Conservation (phyloP, 2,329 filamentous ascomycete genomes). For the Graphiopsis chlorocephala region DNA sequence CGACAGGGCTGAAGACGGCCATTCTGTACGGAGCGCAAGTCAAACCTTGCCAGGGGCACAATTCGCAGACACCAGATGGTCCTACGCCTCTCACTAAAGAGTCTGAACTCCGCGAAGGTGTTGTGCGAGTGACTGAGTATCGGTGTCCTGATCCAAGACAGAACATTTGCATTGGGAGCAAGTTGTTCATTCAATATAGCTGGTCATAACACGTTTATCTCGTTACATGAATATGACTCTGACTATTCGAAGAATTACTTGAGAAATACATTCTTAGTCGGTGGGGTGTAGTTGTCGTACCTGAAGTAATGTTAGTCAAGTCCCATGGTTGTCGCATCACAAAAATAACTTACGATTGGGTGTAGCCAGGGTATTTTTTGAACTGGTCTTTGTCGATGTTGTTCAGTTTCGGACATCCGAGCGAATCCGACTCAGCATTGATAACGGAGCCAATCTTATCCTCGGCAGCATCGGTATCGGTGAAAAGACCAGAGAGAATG, state of each 20-base stretch:
- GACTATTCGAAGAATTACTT: not conserved
- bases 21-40: not conserved
- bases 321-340: not conserved
- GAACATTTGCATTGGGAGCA: not conserved
- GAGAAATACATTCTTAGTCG: not conserved
- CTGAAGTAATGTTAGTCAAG: not conserved
- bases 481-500: conserved; percentile 16
- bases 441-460: conserved; percentile 21
- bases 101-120: not conserved
- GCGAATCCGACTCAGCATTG: conserved; percentile 21
- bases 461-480: conserved; percentile 15
- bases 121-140: not conserved
- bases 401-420: conserved; percentile 30
- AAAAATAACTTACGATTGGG: conserved; percentile 1
- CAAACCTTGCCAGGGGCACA: not conserved
- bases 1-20: not conserved
- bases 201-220: not conserved
- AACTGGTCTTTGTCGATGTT: conserved; percentile 29
- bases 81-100: not conserved
- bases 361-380: conserved; percentile 30
- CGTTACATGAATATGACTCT: not conserved
- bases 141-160: not conserved
- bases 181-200: not conserved
- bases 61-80: not conserved
- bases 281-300: not conserved